Evolutionary conservation across 2,329 filamentous ascomycete genomes (phyloP).

Genomic region (Exophiala viscosa): DNA sequence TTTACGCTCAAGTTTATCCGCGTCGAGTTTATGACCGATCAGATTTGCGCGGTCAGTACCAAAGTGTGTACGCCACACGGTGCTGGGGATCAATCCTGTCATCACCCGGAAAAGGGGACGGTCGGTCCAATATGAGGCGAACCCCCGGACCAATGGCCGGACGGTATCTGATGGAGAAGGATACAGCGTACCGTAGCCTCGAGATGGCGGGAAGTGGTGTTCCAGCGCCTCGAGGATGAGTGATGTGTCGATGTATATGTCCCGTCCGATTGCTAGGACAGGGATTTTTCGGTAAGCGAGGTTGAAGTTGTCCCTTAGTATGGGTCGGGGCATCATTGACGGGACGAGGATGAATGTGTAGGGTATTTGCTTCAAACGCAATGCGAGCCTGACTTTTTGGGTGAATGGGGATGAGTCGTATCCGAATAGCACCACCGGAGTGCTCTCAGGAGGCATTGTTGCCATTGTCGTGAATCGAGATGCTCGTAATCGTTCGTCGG

Average conservation of each 20-base stretch:
- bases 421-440: constrained; percentile 25
- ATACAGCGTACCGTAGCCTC: constrained; percentile 18
- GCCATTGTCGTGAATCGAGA: not conserved
- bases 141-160: constrained; percentile 13
- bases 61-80: constrained; percentile 24
- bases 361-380: constrained; percentile 23
- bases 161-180: not conserved
- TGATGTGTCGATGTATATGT: constrained; percentile 27
- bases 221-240: constrained; percentile 23
- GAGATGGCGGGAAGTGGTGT: constrained; percentile 11
- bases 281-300: constrained; percentile 31
- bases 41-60: constrained; percentile 22
- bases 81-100: constrained; percentile 23
- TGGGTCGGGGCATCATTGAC: constrained; percentile 61
- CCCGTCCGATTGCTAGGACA: constrained; percentile 57
- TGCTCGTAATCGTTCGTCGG: too few species aligned
- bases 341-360: constrained; percentile 39
- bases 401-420: constrained; percentile 28
- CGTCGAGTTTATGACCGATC: constrained; percentile 25
- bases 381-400: constrained; percentile 20
- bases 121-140: constrained; percentile 24
- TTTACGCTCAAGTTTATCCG: constrained; percentile 24
- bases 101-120: constrained; percentile 25
- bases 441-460: not conserved
- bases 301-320: constrained; percentile 56